Evolutionary conservation across 164 flowering plant species (phyloP).

Genomic region (Nymphaea thermarum): DNA sequence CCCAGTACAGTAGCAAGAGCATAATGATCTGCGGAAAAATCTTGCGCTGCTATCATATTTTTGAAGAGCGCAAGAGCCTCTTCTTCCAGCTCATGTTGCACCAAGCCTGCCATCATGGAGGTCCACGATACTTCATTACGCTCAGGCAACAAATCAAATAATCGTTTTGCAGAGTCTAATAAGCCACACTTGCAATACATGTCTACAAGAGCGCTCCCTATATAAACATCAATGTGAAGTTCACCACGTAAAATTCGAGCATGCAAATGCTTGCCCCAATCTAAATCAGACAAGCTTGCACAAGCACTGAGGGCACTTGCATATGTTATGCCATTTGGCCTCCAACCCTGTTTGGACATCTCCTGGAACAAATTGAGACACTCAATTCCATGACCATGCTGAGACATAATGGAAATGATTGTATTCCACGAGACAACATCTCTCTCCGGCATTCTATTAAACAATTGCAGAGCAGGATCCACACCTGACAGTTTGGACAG

Average conservation of each 20-base stretch:
- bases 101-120: slow-evolving; percentile 35
- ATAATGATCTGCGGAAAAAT: slow-evolving; percentile 27
- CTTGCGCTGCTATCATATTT: slow-evolving; percentile 24
- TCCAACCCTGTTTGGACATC: slow-evolving; percentile 34
- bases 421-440: slow-evolving; percentile 44
- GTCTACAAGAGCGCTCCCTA: slow-evolving; percentile 38
- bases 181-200: slow-evolving; percentile 53
- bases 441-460: slow-evolving; percentile 29
- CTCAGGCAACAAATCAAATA: slow-evolving; percentile 25
- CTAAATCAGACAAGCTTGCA: slow-evolving; percentile 23
- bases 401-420: slow-evolving; percentile 32
- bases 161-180: slow-evolving; percentile 19
- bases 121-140: slow-evolving; percentile 42
- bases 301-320: slow-evolving; percentile 48
- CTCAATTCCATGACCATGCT: slow-evolving; percentile 23
- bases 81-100: slow-evolving; percentile 22
- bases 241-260: slow-evolving; percentile 31
- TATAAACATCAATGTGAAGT: slow-evolving; percentile 21
- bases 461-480: slow-evolving; percentile 18
- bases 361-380: slow-evolving; percentile 31
- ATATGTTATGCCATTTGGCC: slow-evolving; percentile 34
- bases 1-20: slow-evolving; percentile 39
- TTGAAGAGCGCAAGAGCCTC: slow-evolving; percentile 33
- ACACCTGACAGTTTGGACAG: slow-evolving; percentile 25
- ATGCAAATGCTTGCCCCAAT: slow-evolving; percentile 54